Base-by-base conservation (phyloP, 2,329 filamentous ascomycete species). In the Aspergillus ochraceoroseus region DNA sequence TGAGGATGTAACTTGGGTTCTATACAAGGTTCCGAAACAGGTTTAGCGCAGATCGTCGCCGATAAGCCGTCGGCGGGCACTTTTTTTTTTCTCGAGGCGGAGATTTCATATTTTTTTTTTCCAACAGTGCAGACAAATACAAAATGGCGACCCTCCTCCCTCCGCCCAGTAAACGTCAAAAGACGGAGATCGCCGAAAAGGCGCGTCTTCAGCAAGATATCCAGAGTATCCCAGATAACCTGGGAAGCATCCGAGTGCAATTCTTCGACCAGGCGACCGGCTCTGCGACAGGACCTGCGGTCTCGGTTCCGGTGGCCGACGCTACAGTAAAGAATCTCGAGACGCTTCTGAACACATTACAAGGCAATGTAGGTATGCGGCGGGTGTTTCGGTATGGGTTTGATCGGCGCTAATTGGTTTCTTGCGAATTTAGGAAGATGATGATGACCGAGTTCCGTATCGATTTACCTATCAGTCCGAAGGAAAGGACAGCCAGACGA, bases 311-410 rank as follows among this genome's bases (percentile, higher is more conserved):
- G 8, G 77, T 95, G 20, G 83, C 83, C 42, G 85, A 95, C 70
- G 85, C 90, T 2, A 84, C 79, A 5, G 86, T 92, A 47, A 90
- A 87, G 70, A 95, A 95, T 54, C 76, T 96, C 3, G 90, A 92
- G 38, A 76, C 89, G 7, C 74, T 95, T 0, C 66, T 95, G 40
- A 96, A 95, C 63, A 87, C 85, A 2, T 70, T 95, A 28, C 76
- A 94, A 61, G 84, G 82, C 56, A 79, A 83, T 71, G 82, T 84
- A 72, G 52, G 72, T 58, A 41, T 13, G 31, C n/a, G n/a, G n/a
- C n/a, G n/a, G n/a, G n/a, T n/a, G n/a, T n/a, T n/a, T n/a, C n/a
- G n/a, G n/a, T n/a, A n/a, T 20, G 46, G 37, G 13, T 33, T 43
- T 22, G 25, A 18, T n/a, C 7, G 7, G 2, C 18, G 13, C 8